Evolutionary conservation across 352 stramenopile species (phyloP).

Genomic region (Phytophthora syringae): DNA sequence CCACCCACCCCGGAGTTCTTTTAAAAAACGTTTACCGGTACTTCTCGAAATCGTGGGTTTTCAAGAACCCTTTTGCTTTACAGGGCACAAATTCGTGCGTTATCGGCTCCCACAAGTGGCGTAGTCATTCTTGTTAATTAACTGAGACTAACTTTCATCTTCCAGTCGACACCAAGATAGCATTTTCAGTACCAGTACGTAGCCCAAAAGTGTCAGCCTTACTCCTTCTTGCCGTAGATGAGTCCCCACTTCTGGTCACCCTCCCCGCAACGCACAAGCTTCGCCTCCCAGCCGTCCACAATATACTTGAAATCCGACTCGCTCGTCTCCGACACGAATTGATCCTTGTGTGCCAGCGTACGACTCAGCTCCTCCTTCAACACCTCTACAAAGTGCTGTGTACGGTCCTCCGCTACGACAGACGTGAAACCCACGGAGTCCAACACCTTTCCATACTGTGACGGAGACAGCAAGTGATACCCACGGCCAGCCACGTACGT

Average conservation of each 20-base stretch:
- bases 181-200: no score
- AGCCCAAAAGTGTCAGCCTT: no score
- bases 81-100: no score
- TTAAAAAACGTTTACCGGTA: no score
- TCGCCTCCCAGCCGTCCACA: constrained; percentile 71
- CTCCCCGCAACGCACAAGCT: constrained; percentile 68
- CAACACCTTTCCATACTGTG: constrained; percentile 63
- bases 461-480: constrained; percentile 68
- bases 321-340: constrained; percentile 74
- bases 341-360: constrained; percentile 62
- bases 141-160: no score
- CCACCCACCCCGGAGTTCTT: no score
- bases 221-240: constrained; percentile 69
- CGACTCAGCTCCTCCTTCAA: constrained; percentile 69
- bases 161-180: no score
- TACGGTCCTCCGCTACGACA: constrained; percentile 70
- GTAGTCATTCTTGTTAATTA: no score
- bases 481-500: constrained; percentile 66
- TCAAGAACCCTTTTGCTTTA: no score
- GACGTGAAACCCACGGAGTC: constrained; percentile 57
- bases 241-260: constrained; percentile 84
- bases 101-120: no score
- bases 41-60: no score
- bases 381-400: constrained; percentile 67
- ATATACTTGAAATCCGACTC: constrained; percentile 74